Base-by-base conservation (phyloP, 2,329 filamentous ascomycete species). In the Ophiocordyceps sinensis region DNA sequence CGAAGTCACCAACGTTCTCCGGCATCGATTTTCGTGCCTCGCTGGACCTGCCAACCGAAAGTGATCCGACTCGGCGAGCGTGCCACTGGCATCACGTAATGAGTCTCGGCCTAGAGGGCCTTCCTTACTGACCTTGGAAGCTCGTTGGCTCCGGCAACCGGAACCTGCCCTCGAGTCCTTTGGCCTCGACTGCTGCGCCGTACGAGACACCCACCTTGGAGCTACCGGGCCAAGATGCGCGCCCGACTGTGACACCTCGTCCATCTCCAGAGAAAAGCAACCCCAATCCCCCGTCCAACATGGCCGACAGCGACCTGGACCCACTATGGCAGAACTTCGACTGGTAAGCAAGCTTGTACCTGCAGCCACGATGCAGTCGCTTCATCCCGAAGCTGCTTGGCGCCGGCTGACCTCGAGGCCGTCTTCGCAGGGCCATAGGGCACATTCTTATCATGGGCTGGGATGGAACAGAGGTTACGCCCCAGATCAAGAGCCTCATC, bases 381-480 rank as follows among this genome's bases (percentile, higher is more conserved):
- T 23, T 40, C 39, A 32, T 43, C 31, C 37, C 30, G 23, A 26
- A 26, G 26, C 31, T n/a, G 28, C 15, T 31, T 19, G 19, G 19
- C 19, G 19, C 19, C 29, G 39, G 40, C 47, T 47, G 32, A 39
- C 39, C 46, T 49, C 48, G 41, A 47, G 44, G 42, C 39, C 37
- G 14, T 28, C 6, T 29, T n/a, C 50, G 45, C 53, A 79, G 76
- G 70, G 74, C 75, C 45, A 78, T 85, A 66, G 82, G 82, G 45
- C 82, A 86, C 67, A 74, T 80, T 67, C 70, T 86, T 60, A 81
- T 84, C 59, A 85, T 87, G 79, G 84, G 83, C 58, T 93, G 85
- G 70, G 83, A 91, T 67, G 85, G 85, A 45, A 85, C 82, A 42
- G 75, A 83, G 57, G 79, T 91, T 41, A 89, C 84, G 23, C 84